Evolutionary conservation across 1,284 basidiomycete genomes (phyloP).

Genomic region (Cerioporus squamosus): DNA sequence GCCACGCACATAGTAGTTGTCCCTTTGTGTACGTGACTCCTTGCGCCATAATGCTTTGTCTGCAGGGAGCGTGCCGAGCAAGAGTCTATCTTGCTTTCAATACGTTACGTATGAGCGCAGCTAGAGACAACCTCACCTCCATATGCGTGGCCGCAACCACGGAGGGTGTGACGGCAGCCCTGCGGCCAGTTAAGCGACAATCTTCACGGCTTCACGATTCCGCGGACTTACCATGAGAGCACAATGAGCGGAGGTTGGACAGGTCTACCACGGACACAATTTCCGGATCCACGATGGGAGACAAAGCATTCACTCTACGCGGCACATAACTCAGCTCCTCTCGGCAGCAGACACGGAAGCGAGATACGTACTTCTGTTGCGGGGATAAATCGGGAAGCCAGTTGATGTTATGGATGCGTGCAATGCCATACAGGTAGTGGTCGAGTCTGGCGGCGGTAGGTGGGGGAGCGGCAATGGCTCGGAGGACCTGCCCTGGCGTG

Average conservation of each 20-base stretch:
- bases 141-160: conserved; percentile 74
- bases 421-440: conserved; percentile 56
- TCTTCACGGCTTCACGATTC: not conserved
- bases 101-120: not conserved
- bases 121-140: conserved; percentile 58
- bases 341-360: not conserved
- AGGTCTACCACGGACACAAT: conserved; percentile 61
- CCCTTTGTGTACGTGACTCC: conserved; percentile 62
- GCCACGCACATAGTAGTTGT: conserved; percentile 68
- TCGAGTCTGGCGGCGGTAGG: conserved; percentile 62
- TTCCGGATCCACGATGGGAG: conserved; percentile 60
- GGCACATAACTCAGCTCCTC: not conserved
- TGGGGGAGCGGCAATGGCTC: conserved; percentile 52
- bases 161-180: conserved; percentile 72
- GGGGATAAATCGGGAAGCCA: conserved; percentile 67
- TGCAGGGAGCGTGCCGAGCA: conserved; percentile 63
- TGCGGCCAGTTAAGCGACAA: conserved; percentile 30
- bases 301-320: conserved; percentile 54
- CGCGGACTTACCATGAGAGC: conserved; percentile 53
- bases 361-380: conserved; percentile 59
- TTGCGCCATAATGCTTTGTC: conserved; percentile 62
- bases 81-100: conserved; percentile 46
- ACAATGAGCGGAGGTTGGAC: conserved; percentile 53
- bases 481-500: conserved; percentile 48
- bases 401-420: conserved; percentile 53